Evolutionary conservation across 352 stramenopile genomes (phyloP), one percentile per base, ranked within the genome.

Genomic region (Globisporangium orthogonon): DNA sequence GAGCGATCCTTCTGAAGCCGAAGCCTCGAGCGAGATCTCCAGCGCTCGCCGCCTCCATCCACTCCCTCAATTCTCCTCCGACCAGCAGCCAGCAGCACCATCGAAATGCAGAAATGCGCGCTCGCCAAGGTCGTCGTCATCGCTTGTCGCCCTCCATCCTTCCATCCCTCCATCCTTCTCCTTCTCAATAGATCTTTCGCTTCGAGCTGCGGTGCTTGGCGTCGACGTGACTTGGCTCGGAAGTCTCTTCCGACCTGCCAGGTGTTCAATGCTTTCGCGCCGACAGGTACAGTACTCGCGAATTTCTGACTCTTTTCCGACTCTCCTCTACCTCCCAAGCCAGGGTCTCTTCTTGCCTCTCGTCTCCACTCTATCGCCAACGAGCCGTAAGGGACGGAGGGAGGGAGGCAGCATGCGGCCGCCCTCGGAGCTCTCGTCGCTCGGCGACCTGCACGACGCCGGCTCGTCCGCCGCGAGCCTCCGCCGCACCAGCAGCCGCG

Each of bases 361-460:
- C 37, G 37, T 13, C 37, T 41, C 14, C 4, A 41, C 23, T 23
- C 23, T 23, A 41, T 10, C 37, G 1, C 37, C 37, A 41, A 13
- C 9, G 35, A 40, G 35, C 35, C 37, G 1, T 23, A 23, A 23
- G 23, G 23, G 23, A 23, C 23, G 23, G 23, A 23, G 23, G 23
- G 23, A 23, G 23, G 23, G 23, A 23, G 37, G 37, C 10, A 41
- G 37, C 11, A 56, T 61, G 56, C 56, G 56, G 37, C 37, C 56
- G 39, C 50, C 40, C 10, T 62, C 56, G 14, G 50, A 62, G 41
- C 30, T 62, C 30, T 62, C 56, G 43, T 62, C 56, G 13, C 43
- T 62, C 15, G 56, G 56, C 5, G 56, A 62, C 44, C 56, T 62
- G 30, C 56, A 62, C 43, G 56, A 62, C 43, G 41, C 28, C n/a